These are phyloP conservation scores for Coemansia sp. DNA, from an alignment of 192 early-diverging fungal genomes.

Conservation along the genomic window DNA sequence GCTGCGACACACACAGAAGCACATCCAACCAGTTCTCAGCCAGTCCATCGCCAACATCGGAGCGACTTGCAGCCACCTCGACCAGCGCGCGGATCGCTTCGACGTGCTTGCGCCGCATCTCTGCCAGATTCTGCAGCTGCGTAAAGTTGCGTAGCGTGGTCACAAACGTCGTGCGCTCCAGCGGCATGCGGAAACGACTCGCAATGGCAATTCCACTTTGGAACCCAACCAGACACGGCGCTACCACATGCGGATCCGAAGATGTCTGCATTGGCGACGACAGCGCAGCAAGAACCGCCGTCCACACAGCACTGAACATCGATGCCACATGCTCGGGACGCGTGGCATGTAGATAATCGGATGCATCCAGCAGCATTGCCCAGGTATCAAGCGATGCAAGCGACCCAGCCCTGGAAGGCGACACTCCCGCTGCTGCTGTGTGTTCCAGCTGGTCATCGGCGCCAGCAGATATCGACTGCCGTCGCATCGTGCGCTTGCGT, in stretches of 20 bases:
- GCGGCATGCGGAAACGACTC: constrained; percentile 82
- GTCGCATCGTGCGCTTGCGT: constrained; percentile 25
- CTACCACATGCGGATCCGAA: constrained; percentile 69
- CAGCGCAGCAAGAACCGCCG: constrained; percentile 78
- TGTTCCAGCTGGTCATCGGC: not conserved
- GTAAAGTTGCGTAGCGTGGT: constrained; percentile 88
- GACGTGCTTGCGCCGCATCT: constrained; percentile 89
- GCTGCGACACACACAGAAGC: constrained; percentile 77
- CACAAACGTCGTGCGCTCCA: constrained; percentile 90
- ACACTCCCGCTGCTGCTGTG: not conserved
- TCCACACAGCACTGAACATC: constrained; percentile 94
- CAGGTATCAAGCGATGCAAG: constrained; percentile 34
- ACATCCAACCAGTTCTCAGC: constrained; percentile 80
- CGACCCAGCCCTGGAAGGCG: constrained; percentile 9
- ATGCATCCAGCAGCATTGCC: constrained; percentile 49
- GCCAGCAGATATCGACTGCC: not conserved
- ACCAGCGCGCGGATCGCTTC: constrained; percentile 86
- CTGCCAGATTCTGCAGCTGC: constrained; percentile 75
- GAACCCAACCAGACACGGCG: constrained; percentile 77
- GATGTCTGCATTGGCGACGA: constrained; percentile 83
- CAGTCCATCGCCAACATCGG: constrained; percentile 64
- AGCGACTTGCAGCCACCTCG: constrained; percentile 64
- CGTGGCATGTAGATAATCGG: constrained; percentile 66
- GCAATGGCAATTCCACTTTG: constrained; percentile 77
- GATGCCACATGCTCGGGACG: constrained; percentile 85